These are phyloP conservation scores for Stereum hirsutum DNA, from an alignment of 1,284 basidiomycete genomes.

Conservation along the genomic window DNA sequence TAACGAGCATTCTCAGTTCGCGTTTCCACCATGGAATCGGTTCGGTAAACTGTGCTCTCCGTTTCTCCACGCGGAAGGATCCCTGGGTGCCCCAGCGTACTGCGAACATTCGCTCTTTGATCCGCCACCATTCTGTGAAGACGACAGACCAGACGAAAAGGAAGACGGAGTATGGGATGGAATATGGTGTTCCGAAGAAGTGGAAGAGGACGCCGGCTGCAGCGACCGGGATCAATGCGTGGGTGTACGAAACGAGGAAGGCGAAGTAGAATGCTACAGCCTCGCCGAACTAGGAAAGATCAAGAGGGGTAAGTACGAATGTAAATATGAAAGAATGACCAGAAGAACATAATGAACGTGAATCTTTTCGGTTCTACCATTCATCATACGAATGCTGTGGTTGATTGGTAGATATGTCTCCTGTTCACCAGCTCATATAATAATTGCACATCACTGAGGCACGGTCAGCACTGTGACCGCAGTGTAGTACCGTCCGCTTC, in stretches of 20 bases:
- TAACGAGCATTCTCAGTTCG: conserved; percentile 68
- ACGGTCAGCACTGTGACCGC: too few species aligned
- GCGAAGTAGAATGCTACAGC: conserved; percentile 86
- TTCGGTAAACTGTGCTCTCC: conserved; percentile 53
- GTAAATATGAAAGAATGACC: too few species aligned
- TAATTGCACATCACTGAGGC: too few species aligned
- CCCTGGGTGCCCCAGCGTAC: conserved; percentile 76
- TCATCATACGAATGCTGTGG: too few species aligned
- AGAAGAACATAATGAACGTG: too few species aligned
- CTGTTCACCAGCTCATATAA: too few species aligned
- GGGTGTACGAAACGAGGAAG: conserved; percentile 80
- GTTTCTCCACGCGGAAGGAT: conserved; percentile 69
- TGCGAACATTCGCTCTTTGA: conserved; percentile 73
- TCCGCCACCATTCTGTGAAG: conserved; percentile 88
- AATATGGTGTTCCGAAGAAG: conserved; percentile 63
- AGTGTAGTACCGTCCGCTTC: too few species aligned
- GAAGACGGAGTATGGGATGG: conserved; percentile 68
- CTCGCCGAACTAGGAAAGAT: conserved; percentile 72
- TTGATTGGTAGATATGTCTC: too few species aligned
- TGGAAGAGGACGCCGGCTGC: conserved; percentile 50
- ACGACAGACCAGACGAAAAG: conserved; percentile 74
- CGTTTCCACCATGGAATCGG: conserved; percentile 65
- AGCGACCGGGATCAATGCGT: conserved; percentile 64
- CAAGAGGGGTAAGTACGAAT: too few species aligned
- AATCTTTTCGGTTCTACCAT: too few species aligned